Evolutionary conservation across 2,329 filamentous ascomycete genomes (phyloP), one percentile per base, ranked within the genome.

Genomic region (Clarireedia homoeocarpa): DNA sequence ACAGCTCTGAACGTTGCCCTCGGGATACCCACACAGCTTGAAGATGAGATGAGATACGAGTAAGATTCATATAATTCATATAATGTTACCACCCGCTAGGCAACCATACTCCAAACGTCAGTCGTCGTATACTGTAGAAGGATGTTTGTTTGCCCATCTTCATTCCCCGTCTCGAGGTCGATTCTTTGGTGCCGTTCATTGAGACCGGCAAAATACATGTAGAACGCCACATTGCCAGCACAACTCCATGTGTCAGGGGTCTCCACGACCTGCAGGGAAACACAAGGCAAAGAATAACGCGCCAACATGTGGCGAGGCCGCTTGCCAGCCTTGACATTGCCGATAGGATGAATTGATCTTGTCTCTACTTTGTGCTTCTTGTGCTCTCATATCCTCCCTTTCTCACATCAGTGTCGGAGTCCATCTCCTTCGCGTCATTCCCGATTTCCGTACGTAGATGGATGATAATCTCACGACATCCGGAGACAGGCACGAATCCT

Each of bases 1-100:
- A 20, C 20, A 20, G 20, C 20, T 20, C 20, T 20, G 20, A 3
- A 20, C 20, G 20, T 20, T 20, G 20, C 20, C 26, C 51, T 12
- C 52, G 45, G 36, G 34, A 34, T 45, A 42, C 50, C 52, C 23
- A 44, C 49, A 27, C 52, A 55, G 46, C 14, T 44, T 20, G n/a
- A 50, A 24, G 52, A 55, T 55, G 46, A 55, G 46, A 55, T 55
- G 52, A 55, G 52, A 49, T 54, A 17, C 49, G 52, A 20, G 20
- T 20, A 20, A 20, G 20, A 20, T 20, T 20, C 20, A 20, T 20
- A 20, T 20, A 20, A 55, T 50, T 49, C 44, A 9, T 38, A 49
- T 34, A 34, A 17, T 17, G 42, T 30, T 36, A 36, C 23, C 45
- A 50, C 36, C n/a, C 46, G 23, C 10, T 10, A 46, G 17, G 42